phyloP scores from a whole-genome alignment of 2,329 filamentous ascomycete species.

The Lasiodiplodia sp. region DNA sequence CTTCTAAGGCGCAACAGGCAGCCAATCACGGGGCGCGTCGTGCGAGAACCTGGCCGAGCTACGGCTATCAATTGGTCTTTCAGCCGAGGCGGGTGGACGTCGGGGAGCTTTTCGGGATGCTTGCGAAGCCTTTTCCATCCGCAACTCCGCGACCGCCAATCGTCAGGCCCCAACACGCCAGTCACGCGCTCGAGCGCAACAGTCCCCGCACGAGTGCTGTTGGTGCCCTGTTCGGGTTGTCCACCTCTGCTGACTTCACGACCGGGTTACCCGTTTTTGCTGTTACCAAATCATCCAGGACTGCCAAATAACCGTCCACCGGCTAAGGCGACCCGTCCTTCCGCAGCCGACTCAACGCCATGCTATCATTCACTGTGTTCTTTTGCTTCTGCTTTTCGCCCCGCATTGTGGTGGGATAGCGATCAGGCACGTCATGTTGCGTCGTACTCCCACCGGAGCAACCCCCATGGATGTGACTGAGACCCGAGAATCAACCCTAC shows the following conservation, averaged over 20 bases:
- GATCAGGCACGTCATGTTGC: background rate
- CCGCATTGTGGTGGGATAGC: background rate
- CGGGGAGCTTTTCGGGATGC: background rate
- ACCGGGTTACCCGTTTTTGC: conserved; percentile 16
- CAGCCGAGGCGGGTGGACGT: background rate
- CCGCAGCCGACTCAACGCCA: background rate
- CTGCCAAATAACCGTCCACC: conserved; percentile 17
- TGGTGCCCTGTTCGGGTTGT: background rate
- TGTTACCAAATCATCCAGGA: background rate
- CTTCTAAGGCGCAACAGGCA: no score
- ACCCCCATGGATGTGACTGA: no score
- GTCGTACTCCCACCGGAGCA: background rate
- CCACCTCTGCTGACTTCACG: conserved; percentile 2
- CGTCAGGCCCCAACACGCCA: background rate
- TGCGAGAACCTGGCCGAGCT: background rate
- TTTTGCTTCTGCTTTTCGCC: background rate
- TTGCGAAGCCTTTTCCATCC: background rate
- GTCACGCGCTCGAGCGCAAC: background rate
- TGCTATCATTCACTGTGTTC: background rate
- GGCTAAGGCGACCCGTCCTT: conserved; percentile 4
- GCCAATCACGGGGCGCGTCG: background rate
- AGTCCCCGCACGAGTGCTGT: background rate
- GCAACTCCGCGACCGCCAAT: conserved; percentile 12
- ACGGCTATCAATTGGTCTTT: background rate
- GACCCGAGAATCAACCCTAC: conserved; percentile 2